These are phyloP conservation scores for Ephemerocybe angulata DNA, from an alignment of 768 basidiomycete species.

Conservation along the genomic window DNA sequence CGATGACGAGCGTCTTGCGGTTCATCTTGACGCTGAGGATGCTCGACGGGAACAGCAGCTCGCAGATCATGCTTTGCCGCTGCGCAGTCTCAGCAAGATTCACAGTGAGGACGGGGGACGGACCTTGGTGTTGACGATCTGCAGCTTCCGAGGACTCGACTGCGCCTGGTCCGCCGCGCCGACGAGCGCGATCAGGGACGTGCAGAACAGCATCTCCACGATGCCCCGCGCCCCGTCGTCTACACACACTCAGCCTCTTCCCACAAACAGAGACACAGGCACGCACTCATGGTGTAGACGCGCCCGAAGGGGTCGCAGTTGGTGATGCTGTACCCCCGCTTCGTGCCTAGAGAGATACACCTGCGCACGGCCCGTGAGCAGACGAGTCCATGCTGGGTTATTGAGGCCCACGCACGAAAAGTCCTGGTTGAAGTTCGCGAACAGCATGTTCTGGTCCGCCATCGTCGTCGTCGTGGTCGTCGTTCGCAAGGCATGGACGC, in stretches of 20 bases:
- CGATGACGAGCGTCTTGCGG: conserved; percentile 92
- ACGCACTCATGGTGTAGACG: conserved; percentile 58
- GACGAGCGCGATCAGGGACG: conserved; percentile 93
- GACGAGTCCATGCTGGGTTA: no score
- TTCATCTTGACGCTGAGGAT: conserved; percentile 97
- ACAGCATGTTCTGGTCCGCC: conserved; percentile 55
- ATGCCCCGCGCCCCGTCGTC: conserved; percentile 94
- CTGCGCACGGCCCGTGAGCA: no score
- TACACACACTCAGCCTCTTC: conserved; percentile 23
- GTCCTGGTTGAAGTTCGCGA: conserved; percentile 97
- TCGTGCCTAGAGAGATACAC: conserved; percentile 95
- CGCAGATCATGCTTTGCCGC: conserved; percentile 99
- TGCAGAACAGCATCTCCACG: conserved; percentile 99
- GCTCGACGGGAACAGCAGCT: conserved; percentile 93
- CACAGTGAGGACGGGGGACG: conserved; percentile 13
- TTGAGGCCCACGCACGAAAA: conserved; percentile 88
- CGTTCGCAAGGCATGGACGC: no score
- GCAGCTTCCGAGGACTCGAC: conserved; percentile 87
- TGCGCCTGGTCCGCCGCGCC: conserved; percentile 92
- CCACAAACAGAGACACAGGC: neutral
- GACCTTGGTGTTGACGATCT: conserved; percentile 99
- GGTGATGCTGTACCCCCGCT: conserved; percentile 92
- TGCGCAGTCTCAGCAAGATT: conserved; percentile 27
- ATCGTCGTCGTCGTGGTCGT: no score
- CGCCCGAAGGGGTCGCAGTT: conserved; percentile 98